Evolutionary conservation across 2,329 filamentous ascomycete species (phyloP), one percentile per base, ranked within the genome.

Genomic region (Stemphylium vesicarium): DNA sequence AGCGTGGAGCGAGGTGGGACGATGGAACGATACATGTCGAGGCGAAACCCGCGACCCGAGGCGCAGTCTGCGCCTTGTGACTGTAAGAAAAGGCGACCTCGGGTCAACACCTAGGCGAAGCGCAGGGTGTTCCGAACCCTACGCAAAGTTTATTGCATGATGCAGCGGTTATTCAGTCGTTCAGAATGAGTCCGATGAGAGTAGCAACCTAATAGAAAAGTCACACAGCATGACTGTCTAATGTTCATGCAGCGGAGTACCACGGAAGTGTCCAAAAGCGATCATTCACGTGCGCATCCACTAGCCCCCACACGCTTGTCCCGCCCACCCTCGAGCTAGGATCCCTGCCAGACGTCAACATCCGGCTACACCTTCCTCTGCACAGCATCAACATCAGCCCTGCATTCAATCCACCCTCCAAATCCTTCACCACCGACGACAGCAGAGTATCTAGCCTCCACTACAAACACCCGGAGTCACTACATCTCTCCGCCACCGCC

Each of bases 1-100:
- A 41, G 59, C 50, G 68, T 71, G 66, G 62, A 60, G 60, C 70
- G 69, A 71, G 60, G 63, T 71, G 66, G 66, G 59, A 65, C 57
- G 60, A 68, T 71, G 66, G 66, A 57, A 65, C 57, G 60, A 68
- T 53, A 60, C 59, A 63, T 67, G 32, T 46, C 59, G 38, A 44
- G 53, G 59, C 6, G 26, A 20, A n/a, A 40, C 24, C 50, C 40
- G 33, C 46, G 49, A 51, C 44, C 46, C 36, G 41, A 20, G 20
- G 42, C 36, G 39, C 37, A 36, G 48, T 49, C 41, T 46, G 52
- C 39, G n/a, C 45, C 56, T 43, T 50, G 56, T 56, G 47, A 62
- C 50, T 41, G 41, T 15, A 39, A 37, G 35, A 52, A 11, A 3
- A 36, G 43, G 16, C 33, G 35, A 48, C 47, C 26, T 29, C 26